A percentile compares a stretch with the other conserved stretches of the same genome.
These are phyloP conservation scores for Balamuthia mandrillaris DNA, from an alignment of 208 protist species.

Conservation along the genomic window DNA sequence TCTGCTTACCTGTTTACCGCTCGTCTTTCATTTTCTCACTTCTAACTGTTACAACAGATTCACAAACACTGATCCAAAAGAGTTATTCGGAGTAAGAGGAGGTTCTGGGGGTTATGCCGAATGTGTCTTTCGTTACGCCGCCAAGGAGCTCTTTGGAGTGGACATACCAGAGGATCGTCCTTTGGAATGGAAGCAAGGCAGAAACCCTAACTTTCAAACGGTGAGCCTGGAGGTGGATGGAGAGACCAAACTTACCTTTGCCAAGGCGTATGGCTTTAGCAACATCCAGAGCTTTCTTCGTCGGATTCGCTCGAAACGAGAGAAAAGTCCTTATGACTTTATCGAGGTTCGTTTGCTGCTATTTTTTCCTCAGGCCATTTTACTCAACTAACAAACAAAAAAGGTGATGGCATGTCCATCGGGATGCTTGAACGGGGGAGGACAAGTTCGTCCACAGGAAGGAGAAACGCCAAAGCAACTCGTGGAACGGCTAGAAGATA, in stretches of 20 bases:
- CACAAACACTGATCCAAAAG: conserved; percentile 10
- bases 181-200: not conserved
- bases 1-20: no score
- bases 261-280: conserved; percentile 92
- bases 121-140: conserved; percentile 60
- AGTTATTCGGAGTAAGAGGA: not conserved
- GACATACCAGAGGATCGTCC: conserved; percentile 33
- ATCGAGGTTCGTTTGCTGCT: not conserved
- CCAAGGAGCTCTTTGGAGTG: conserved; percentile 64
- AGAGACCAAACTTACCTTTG: conserved; percentile 70
- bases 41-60: no score
- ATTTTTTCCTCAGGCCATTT: not conserved
- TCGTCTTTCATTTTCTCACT: not conserved
- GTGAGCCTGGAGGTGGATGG: conserved; percentile 51
- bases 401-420: conserved; percentile 36
- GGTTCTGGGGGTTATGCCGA: conserved; percentile 72
- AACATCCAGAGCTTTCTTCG: conserved; percentile 97
- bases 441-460: not conserved
- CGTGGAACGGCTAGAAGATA: not conserved
- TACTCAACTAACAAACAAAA: not conserved
- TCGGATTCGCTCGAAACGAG: conserved; percentile 80
- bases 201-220: conserved; percentile 66
- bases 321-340: conserved; percentile 9
- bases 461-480: conserved; percentile 5
- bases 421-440: conserved; percentile 26